Evolutionary conservation across 805 yeast species (phyloP), one percentile per base, ranked within the genome.

Genomic region (Starmerella tilneyi): DNA sequence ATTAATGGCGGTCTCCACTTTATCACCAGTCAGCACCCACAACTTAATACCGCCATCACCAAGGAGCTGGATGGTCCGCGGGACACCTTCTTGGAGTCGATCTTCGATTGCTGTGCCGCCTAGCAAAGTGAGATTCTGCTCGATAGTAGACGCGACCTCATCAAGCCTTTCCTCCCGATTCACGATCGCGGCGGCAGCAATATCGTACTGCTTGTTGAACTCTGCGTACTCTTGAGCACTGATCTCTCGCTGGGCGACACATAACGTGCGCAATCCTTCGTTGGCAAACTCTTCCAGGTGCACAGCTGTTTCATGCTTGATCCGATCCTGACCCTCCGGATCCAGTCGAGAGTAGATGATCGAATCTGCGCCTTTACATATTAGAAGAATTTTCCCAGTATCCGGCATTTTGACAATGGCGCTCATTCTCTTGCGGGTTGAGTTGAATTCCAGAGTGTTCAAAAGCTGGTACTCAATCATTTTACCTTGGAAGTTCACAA

Each of bases 41-140:
- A 83, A 68, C 63, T 82, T 82, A 53, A 82, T 77, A 34, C 94
- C 94, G 0, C 88, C 94, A 33, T 73, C 70, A 9, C 77, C 76
- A 41, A 83, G 69, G 39, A 79, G 62, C 12, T 79, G 76, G 55
- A 82, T 83, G 1, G 89, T 69, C 45, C 76, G 77, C 1, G 92
- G 89, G 13, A 82, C 94, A 49, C 89, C 89, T 43, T 78, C 79
- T 61, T 82, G 94, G 32, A 82, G 68, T 47, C 84, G 65, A 58
- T 82, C 94, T 59, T 82, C 94, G 56, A 82, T 82, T 7, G 89
- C 94, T 17, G 94, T 82, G 15, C 88, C 86, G 15, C 94, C 94
- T 39, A 82, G 62, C 37, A 82, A 65, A 5, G 63, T 63, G 47
- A 83, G 65, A 21, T 70, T 74, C 3, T 64, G 62, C 61, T 83